Conservation (phyloP, 2,329 filamentous ascomycete genomes). For the Emydomyces testavorans region DNA sequence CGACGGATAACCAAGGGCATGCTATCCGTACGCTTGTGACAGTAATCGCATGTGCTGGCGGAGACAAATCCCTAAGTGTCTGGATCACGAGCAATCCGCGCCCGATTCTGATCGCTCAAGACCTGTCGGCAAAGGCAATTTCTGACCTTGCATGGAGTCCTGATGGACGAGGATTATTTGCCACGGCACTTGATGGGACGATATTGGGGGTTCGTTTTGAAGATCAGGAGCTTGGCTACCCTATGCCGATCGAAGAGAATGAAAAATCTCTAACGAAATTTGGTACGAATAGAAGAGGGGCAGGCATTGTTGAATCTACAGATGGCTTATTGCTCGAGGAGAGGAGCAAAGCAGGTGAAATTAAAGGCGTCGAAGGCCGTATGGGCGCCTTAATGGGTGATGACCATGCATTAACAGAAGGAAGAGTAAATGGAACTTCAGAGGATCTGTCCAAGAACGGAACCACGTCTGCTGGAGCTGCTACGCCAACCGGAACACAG, state of each 20-base stretch:
- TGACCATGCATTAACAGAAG: conserved; percentile 45
- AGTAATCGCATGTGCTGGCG: conserved; percentile 90
- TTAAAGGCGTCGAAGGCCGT: conserved; percentile 77
- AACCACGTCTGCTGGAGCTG: conserved; percentile 25
- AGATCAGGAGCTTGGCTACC: conserved; percentile 77
- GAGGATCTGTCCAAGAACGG: conserved; percentile 36
- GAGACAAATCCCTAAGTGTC: conserved; percentile 89
- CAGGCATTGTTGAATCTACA: conserved; percentile 85
- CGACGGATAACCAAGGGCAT: conserved; percentile 31
- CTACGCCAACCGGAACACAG: conserved; percentile 24
- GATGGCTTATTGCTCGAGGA: conserved; percentile 81
- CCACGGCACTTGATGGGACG: conserved; percentile 78
- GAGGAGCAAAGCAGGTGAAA: conserved; percentile 80
- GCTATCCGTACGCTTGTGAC: conserved; percentile 53
- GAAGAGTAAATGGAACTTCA: conserved; percentile 39
- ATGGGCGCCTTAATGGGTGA: conserved; percentile 99
- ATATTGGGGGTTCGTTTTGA: conserved; percentile 75
- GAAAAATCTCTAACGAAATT: conserved; percentile 89
- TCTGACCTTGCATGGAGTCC: conserved; percentile 91
- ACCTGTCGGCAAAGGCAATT: conserved; percentile 80
- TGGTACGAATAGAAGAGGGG: conserved; percentile 72
- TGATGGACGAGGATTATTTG: conserved; percentile 75
- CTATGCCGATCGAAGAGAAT: conserved; percentile 75
- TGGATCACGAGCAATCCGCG: conserved; percentile 96
- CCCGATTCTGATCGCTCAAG: conserved; percentile 80